Evolutionary conservation across 345 rosid species (phyloP).

Genomic region (Chamaenerion angustifolium): DNA sequence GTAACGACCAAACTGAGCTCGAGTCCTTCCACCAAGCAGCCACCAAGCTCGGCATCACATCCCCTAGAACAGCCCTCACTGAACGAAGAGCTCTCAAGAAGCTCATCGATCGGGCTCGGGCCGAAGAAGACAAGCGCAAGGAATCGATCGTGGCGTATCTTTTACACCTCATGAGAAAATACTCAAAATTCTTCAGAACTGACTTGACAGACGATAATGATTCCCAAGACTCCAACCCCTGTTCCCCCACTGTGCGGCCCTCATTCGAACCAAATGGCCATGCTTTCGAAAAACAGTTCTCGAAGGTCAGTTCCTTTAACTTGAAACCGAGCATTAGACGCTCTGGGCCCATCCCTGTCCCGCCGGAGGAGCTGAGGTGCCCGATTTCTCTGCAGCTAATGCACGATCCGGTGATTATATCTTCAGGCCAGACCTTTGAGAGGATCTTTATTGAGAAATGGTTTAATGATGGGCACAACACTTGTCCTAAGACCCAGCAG

Average conservation of each 20-base stretch:
- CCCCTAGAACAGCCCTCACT: slow-evolving; percentile 77
- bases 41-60: slow-evolving; percentile 59
- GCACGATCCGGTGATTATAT: slow-evolving; percentile 92
- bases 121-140: slow-evolving; percentile 95
- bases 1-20: slow-evolving; percentile 54
- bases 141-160: slow-evolving; percentile 94
- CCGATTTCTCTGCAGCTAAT: slow-evolving; percentile 94
- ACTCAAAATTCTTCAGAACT: slow-evolving; percentile 80
- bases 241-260: slow-evolving; percentile 64
- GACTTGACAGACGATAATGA: slow-evolving; percentile 79
- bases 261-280: slow-evolving; percentile 37
- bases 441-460: slow-evolving; percentile 92
- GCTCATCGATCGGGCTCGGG: slow-evolving; percentile 80
- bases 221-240: slow-evolving; percentile 78
- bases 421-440: slow-evolving; percentile 98
- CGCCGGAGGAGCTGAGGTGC: slow-evolving; percentile 96
- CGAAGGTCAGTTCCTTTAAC: slow-evolving; percentile 65
- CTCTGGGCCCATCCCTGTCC: slow-evolving; percentile 60
- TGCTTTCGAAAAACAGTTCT: slow-evolving; percentile 70
- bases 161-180: slow-evolving; percentile 84
- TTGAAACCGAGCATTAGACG: slow-evolving; percentile 36
- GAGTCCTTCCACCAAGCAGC: slow-evolving; percentile 85
- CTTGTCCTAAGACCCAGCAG: slow-evolving; percentile 95
- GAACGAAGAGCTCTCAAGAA: slow-evolving; percentile 93
- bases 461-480: slow-evolving; percentile 79